phyloP scores from a whole-genome alignment of 2,329 filamentous ascomycete genomes.

The Grosmannia huntii region DNA sequence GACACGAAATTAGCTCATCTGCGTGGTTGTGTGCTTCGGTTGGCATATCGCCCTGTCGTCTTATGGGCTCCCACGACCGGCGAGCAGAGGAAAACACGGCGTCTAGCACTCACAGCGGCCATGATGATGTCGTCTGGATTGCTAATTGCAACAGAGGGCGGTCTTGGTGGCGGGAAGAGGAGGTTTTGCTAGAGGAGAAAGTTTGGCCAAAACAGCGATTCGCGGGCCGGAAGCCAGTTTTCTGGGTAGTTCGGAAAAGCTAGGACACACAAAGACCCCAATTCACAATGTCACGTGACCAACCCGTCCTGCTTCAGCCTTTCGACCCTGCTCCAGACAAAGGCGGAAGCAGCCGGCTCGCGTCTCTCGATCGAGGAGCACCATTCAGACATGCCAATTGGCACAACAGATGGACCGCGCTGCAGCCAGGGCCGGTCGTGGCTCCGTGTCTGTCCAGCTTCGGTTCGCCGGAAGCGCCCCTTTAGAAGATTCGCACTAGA shows the following conservation, averaged over 20 bases:
- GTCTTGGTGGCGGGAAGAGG: not conserved
- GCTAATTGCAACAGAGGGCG: not conserved
- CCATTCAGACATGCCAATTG: not conserved
- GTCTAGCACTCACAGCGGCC: conserved; percentile 11
- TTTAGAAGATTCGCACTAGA: not conserved
- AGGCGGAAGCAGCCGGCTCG: not conserved
- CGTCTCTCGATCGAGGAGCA: not conserved
- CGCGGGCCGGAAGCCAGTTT: conserved; percentile 1
- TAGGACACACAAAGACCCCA: conserved; percentile 5
- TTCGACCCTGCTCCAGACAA: not conserved
- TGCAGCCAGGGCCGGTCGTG: not conserved
- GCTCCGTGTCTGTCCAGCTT: not conserved
- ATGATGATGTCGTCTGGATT: conserved; percentile 9
- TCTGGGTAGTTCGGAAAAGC: conserved; percentile 13
- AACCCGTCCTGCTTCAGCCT: not conserved
- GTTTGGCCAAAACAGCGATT: conserved; percentile 3
- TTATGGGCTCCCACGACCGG: not conserved
- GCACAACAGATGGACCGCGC: not conserved
- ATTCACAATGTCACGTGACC: conserved; percentile 7
- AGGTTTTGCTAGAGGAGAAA: not conserved
- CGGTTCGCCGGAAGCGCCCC: not conserved
- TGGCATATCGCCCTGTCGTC: too few relatives aligned
- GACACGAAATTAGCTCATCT: conserved; percentile 39
- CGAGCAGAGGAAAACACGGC: not conserved
- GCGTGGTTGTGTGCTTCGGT: too few relatives aligned